Evolutionary conservation across 1,284 basidiomycete genomes (phyloP).

Genomic region (Caloboletus firmus): DNA sequence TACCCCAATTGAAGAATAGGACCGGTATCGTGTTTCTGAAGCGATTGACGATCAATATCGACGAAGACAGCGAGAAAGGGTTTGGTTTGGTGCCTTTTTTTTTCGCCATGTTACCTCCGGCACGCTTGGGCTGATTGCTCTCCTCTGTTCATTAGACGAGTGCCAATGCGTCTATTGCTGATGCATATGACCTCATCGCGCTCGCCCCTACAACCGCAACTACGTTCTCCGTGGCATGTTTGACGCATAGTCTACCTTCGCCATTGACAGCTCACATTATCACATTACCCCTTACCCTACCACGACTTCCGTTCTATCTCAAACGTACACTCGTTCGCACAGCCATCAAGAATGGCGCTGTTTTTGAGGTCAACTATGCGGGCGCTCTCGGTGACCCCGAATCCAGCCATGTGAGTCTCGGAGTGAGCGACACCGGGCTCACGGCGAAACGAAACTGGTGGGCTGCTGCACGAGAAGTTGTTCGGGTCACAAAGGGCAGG

Average conservation of each 20-base stretch:
- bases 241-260: conserved; percentile 79
- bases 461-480: conserved; percentile 71
- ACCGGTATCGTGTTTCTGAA: conserved; percentile 63
- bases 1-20: conserved; percentile 53
- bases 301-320: conserved; percentile 74
- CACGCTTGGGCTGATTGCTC: neutral
- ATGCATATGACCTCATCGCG: conserved; percentile 74
- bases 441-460: conserved; percentile 77
- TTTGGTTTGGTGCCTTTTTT: conserved; percentile 62
- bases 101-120: neutral
- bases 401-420: conserved; percentile 42
- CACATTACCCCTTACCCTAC: conserved; percentile 74
- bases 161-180: conserved; percentile 54
- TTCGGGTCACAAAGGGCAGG: conserved; percentile 75
- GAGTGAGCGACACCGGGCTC: conserved; percentile 52
- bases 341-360: conserved; percentile 79
- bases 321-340: conserved; percentile 81
- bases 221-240: conserved; percentile 75
- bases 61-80: conserved; percentile 78
- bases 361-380: conserved; percentile 79
- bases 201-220: conserved; percentile 69
- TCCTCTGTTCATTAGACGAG: conserved; percentile 49
- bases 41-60: conserved; percentile 68
- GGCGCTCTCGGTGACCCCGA: conserved; percentile 67
- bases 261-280: conserved; percentile 81